phyloP scores from a whole-genome alignment of 371 early-diverging fungal genomes.

The Mortierella sp. region DNA sequence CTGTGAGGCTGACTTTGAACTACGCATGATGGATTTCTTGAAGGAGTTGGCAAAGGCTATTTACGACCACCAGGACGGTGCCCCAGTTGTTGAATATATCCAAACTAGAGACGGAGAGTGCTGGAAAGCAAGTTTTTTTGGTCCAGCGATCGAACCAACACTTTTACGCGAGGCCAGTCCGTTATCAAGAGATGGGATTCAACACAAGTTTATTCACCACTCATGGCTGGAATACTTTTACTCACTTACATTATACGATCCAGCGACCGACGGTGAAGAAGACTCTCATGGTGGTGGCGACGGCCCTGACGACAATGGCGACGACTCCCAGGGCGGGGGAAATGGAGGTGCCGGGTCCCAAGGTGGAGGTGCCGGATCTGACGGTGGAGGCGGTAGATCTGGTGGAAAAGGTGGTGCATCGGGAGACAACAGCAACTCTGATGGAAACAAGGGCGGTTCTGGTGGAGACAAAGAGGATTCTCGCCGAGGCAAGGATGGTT shows the following conservation, averaged over 20 bases:
- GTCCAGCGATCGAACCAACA: background rate
- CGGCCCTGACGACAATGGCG: background rate
- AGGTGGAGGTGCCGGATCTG: too few species aligned
- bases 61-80: background rate
- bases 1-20: background rate
- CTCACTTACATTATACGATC: background rate
- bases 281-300: background rate
- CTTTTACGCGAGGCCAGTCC: constrained; percentile 7
- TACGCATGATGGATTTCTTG: background rate
- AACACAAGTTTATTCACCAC: background rate
- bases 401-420: background rate
- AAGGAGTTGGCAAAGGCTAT: constrained; percentile 10
- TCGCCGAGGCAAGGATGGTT: background rate
- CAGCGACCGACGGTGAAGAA: background rate
- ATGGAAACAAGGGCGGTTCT: background rate
- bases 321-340: background rate
- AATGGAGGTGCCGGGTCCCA: background rate
- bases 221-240: background rate
- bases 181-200: background rate
- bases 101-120: background rate
- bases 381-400: background rate
- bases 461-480: background rate
- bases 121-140: constrained; percentile 8
- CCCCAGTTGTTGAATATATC: background rate
- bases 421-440: background rate